phyloP scores from a whole-genome alignment of 2,329 filamentous ascomycete genomes.

The Paecilomyces fulvus region DNA sequence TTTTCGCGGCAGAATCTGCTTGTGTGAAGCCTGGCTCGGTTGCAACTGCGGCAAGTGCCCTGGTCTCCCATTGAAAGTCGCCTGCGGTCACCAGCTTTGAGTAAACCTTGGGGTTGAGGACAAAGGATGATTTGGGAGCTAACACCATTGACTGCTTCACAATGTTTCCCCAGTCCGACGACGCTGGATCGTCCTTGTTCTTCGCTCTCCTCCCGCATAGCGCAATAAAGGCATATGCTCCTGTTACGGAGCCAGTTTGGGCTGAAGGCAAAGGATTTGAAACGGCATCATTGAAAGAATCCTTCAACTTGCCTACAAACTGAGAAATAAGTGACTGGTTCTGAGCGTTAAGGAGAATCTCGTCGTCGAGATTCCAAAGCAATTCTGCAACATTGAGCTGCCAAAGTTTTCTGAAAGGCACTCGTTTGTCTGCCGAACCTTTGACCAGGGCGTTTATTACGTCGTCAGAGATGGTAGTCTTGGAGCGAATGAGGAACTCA shows the following conservation, averaged over 20 bases:
- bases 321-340: constrained; percentile 41
- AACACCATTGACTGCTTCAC: constrained; percentile 57
- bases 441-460: constrained; percentile 67
- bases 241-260: constrained; percentile 74
- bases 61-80: constrained; percentile 69
- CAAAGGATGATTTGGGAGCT: constrained; percentile 77
- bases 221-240: constrained; percentile 65
- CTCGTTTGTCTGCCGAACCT: constrained; percentile 77
- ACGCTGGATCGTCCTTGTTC: constrained; percentile 43
- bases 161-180: constrained; percentile 38
- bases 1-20: constrained; percentile 40
- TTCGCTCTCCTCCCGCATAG: constrained; percentile 49
- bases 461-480: constrained; percentile 54
- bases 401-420: constrained; percentile 71
- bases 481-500: constrained; percentile 53
- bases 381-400: constrained; percentile 64
- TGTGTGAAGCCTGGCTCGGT: constrained; percentile 45
- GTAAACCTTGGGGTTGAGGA: constrained; percentile 78
- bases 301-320: constrained; percentile 43
- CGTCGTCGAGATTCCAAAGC: constrained; percentile 49
- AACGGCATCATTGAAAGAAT: constrained; percentile 68
- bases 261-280: constrained; percentile 70
- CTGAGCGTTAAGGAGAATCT: constrained; percentile 42
- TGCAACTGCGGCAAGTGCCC: constrained; percentile 58
- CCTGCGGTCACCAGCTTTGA: constrained; percentile 66